Percentiles rank a stretch among this genome's conserved stretches.
Evolutionary conservation across 331 rosid genomes (phyloP).

Genomic region (Rosa hybrid): DNA sequence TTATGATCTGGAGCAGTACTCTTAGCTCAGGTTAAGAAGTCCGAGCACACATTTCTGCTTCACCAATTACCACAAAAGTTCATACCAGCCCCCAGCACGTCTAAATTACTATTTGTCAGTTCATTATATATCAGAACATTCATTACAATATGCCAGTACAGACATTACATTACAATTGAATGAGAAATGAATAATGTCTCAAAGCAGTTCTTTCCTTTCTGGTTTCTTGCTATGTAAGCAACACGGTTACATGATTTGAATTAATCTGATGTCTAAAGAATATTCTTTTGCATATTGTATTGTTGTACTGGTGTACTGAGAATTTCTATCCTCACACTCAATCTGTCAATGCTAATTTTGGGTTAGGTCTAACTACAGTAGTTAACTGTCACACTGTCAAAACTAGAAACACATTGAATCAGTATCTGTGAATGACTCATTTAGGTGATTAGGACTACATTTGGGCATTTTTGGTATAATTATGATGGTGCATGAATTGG

Average conservation of each 20-base stretch:
- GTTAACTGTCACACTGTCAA: neutral
- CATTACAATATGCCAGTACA: neutral
- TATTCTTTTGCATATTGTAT: neutral
- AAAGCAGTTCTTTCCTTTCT: neutral
- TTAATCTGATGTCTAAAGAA: neutral
- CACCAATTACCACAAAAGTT: neutral
- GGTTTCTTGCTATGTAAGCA: neutral
- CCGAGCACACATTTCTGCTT: neutral
- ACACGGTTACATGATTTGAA: conserved; percentile 2
- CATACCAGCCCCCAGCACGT: neutral
- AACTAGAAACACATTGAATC: conserved; percentile 3
- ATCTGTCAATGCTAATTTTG: neutral
- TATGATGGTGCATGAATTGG: neutral
- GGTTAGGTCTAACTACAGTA: too few relatives aligned
- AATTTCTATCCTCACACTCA: neutral
- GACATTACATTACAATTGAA: neutral
- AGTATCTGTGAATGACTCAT: conserved; percentile 3
- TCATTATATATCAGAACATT: neutral
- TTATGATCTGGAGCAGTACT: neutral
- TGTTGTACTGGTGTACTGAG: neutral
- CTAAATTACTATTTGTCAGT: neutral
- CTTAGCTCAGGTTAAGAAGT: neutral
- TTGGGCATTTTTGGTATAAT: neutral
- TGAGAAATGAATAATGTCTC: neutral
- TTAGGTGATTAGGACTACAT: neutral